Evolutionary conservation across 1,284 basidiomycete genomes (phyloP).

Genomic region (Ustilago tritici): DNA sequence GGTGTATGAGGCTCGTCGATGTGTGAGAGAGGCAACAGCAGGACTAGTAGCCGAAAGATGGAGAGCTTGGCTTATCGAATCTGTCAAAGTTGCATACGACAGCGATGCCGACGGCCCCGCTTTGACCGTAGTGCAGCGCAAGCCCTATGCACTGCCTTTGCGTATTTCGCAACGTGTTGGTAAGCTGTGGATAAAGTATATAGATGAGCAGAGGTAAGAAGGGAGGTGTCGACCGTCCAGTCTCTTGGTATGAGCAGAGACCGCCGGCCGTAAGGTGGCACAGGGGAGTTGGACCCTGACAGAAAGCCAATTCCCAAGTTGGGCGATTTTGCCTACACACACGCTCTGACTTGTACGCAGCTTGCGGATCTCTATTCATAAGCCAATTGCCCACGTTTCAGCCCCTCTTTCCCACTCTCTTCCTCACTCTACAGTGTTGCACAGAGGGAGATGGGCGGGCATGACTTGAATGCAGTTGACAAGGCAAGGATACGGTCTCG

Average conservation of each 20-base stretch:
- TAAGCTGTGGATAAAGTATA: too few relatives aligned
- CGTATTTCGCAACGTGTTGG: too few relatives aligned
- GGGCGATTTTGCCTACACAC: not conserved
- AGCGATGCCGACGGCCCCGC: not conserved
- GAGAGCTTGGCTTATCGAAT: not conserved
- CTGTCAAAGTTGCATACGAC: not conserved
- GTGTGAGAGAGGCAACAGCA: not conserved
- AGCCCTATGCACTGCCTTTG: not conserved
- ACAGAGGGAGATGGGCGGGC: not conserved
- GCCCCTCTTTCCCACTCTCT: not conserved
- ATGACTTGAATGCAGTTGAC: too few relatives aligned
- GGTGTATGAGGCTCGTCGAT: not conserved
- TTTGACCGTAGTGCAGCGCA: not conserved
- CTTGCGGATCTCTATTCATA: not conserved
- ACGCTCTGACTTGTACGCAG: slow-evolving; percentile 2
- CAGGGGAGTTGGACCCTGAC: not conserved
- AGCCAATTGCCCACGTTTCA: not conserved
- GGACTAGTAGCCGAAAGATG: not conserved
- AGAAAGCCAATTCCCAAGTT: not conserved
- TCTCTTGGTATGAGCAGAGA: too few relatives aligned
- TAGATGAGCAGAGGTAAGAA: too few relatives aligned
- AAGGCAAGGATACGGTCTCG: not conserved
- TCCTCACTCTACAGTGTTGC: not conserved
- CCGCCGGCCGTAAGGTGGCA: not conserved
- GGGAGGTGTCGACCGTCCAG: too few relatives aligned